Evolutionary conservation across 2,329 filamentous ascomycete species (phyloP), one percentile per base, ranked within the genome.

Genomic region (Fusarium tuaranense): DNA sequence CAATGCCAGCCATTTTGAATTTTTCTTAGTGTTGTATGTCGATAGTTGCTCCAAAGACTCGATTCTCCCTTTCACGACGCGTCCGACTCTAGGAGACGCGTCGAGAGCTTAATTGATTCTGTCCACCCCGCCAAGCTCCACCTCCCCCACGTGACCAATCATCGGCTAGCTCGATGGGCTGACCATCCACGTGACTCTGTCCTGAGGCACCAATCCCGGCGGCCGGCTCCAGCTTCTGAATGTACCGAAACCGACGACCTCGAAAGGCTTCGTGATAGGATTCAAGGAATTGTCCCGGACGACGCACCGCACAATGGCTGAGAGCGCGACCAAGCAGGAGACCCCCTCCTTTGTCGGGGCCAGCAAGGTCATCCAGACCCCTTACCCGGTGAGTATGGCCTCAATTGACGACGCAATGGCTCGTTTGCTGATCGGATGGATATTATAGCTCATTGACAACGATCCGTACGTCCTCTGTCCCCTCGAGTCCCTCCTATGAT

Each of bases 391-490:
- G 87, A 81, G 94, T 87, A 71, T 67, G 32, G 63, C 8, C 57
- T 18, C 73, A 63, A 70, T 73, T 75, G 74, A 34, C 57, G 44
- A 65, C 69, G 73, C 73, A 79, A 78, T 75, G 68, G 67, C 59
- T 58, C 34, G 30, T 65, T 70, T 68, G 70, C 76, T 75, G 68
- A 75, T 70, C 74, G 79, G 57, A 39, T 70, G 68, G 73, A 81
- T 81, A 78, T 86, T 81, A 78, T 86, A 99, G 97, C 93, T 98
- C 87, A 98, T 99, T 86, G 97, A 99, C 88, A 97, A 94, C 87
- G 97, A 99, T 86, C 97, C 97, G 95, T 98, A 95, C 68, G 83
- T 83, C 66, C 60, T 48, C 25, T 30, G 38, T 59, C 57, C 46
- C 41, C 25, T 20, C 51, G 68, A 63, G 30, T 22, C 36, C 66